A percentile compares a stretch with the other conserved stretches of the same genome.
These are phyloP conservation scores for Boletus subcaerulescens DNA, from an alignment of 768 basidiomycete genomes.

Conservation along the genomic window DNA sequence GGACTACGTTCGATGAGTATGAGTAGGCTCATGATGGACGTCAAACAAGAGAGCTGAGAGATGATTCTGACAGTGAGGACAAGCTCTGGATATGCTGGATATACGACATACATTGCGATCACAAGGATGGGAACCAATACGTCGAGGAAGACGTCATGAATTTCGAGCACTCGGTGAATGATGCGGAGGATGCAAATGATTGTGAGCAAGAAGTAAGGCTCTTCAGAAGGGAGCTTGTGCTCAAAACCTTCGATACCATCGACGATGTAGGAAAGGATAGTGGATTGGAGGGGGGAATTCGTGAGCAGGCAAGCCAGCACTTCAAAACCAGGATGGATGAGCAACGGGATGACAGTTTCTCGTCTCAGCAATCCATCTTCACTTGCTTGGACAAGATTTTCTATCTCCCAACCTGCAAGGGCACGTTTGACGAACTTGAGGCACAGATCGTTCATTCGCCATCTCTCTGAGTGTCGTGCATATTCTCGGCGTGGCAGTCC, in stretches of 20 bases:
- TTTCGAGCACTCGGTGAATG: constrained; percentile 73
- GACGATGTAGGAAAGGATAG: constrained; percentile 74
- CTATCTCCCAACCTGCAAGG: constrained; percentile 78
- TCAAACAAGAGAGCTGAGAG: constrained; percentile 59
- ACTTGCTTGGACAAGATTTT: constrained; percentile 56
- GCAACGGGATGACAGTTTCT: constrained; percentile 54
- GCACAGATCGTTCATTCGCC: constrained; percentile 83
- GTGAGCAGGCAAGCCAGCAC: constrained; percentile 77
- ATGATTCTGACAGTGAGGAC: constrained; percentile 78
- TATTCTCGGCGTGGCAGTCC: constrained; percentile 76
- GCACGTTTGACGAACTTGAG: constrained; percentile 83
- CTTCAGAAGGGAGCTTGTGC: constrained; percentile 62
- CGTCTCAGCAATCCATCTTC: constrained; percentile 52
- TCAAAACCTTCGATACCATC: constrained; percentile 79
- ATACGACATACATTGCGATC: constrained; percentile 73
- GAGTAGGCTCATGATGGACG: constrained; percentile 68
- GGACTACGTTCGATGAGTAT: constrained; percentile 75
- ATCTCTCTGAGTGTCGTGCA: constrained; percentile 68
- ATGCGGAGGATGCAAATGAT: constrained; percentile 82
- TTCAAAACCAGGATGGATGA: constrained; percentile 85
- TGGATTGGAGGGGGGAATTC: constrained; percentile 65
- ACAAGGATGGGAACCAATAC: constrained; percentile 79
- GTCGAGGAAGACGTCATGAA: constrained; percentile 88
- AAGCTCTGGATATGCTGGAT: constrained; percentile 68
- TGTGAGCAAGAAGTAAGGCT: constrained; percentile 69